Base-by-base conservation (phyloP, 139 green algal species). In the Closterium sp. region DNA sequence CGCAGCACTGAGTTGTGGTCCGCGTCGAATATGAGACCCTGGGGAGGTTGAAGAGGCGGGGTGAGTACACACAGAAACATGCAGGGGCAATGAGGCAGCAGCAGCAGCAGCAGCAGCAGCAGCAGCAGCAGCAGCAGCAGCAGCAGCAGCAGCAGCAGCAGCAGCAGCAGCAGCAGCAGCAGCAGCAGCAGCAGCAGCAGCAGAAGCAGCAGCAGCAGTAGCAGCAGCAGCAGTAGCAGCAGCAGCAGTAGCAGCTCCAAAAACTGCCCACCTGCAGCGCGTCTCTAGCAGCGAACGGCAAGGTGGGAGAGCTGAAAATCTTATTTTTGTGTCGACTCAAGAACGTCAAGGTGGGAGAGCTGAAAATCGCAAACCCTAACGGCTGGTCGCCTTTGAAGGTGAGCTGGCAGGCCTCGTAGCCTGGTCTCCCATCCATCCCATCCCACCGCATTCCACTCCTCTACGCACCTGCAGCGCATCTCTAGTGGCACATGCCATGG, bases 341-440 rank as follows among this genome's bases (percentile, higher is more conserved):
- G 42, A 94, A 87, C 84, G 10, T 90, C 38, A 45, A 11, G 38
- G 38, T 24, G 9, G 92, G 90, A 90, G 88, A 32, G 79, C 27
- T 90, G 19, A 95, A 94, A 6, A 95, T 50, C n/a, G 86, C 94
- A 89, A 96, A 95, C 5, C 94, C 92, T 70, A 94, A 92, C 9
- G 92, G 90, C 34, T 94, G 92, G 9, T 94, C 90, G 22, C 90
- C 92, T 87, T 94, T 92, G 32, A 94, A 94, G 30, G 11, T 93
- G 32, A 94, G 90, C 89, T 91, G 94, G 27, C 32, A 89, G 70
- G 97, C 97, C 95, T 98, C 96, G 91, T 98, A 99, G 30, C 97
- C 97, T 6, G 97, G 2, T 10, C 38, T 45, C 9, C 38, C 38
- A 10, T 9, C 4, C 38, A 45, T 27, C 2, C 10, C 50, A 73